These are phyloP conservation scores for Chrysanthemum makinoi DNA, from an alignment of 129 eudicot genomes.

Conservation along the genomic window DNA sequence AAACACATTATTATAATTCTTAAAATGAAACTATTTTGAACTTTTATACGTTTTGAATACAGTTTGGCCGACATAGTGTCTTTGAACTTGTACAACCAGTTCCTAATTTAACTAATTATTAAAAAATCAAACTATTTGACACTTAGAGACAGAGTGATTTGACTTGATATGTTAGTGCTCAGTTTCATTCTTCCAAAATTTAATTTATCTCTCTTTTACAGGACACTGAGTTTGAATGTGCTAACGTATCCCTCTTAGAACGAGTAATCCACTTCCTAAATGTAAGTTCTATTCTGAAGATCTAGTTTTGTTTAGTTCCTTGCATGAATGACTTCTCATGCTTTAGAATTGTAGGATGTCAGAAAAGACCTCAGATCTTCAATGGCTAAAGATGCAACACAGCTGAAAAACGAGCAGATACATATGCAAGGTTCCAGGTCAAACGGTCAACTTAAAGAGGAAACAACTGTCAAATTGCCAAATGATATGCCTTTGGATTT, in stretches of 20 bases:
- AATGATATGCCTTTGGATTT: conserved; percentile 60
- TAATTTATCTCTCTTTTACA: conserved; percentile 25
- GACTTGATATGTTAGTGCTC: not conserved
- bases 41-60: not conserved
- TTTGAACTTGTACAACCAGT: not conserved
- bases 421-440: conserved; percentile 36
- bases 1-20: not conserved
- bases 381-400: conserved; percentile 89
- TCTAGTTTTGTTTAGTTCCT: conserved; percentile 20
- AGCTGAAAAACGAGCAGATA: conserved; percentile 75
- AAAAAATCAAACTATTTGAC: not conserved
- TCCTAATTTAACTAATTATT: not conserved
- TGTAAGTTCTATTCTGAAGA: conserved; percentile 40
- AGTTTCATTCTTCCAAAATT: conserved; percentile 7
- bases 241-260: conserved; percentile 79
- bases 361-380: conserved; percentile 82
- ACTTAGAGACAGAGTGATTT: not conserved
- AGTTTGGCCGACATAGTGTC: not conserved
- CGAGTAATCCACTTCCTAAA: conserved; percentile 72
- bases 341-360: conserved; percentile 46
- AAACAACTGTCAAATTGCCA: conserved; percentile 14
- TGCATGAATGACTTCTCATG: conserved; percentile 16
- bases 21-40: not conserved
- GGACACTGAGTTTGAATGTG: conserved; percentile 90
- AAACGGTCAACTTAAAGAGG: conserved; percentile 26